Conservation (phyloP, 305 asterid species). For the Solanum hybrid region DNA sequence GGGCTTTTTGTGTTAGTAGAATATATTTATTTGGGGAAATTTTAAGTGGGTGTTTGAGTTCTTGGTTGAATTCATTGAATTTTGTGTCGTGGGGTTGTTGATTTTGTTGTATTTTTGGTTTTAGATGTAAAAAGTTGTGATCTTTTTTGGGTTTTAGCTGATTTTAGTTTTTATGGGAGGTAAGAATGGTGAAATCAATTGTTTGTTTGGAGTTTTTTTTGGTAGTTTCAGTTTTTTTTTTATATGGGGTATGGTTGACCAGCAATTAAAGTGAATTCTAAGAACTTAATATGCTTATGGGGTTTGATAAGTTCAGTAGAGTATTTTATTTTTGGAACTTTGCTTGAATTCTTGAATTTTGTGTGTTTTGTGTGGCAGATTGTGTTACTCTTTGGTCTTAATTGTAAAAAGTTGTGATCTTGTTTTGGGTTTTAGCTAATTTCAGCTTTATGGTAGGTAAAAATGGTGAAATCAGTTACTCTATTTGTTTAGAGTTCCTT, state of each 20-base stretch:
- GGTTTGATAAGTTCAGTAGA: constrained; percentile 11
- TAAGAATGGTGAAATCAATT: background rate
- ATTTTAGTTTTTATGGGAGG: background rate
- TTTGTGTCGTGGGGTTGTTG: background rate
- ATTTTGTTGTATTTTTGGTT: background rate
- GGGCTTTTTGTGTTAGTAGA: constrained; percentile 24
- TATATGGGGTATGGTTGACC: background rate
- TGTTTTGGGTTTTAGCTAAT: constrained; percentile 2
- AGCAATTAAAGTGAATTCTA: background rate
- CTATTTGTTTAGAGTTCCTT: background rate
- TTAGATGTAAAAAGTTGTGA: constrained; percentile 16
- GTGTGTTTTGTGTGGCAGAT: background rate
- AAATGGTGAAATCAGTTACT: background rate
- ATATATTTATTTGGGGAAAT: constrained; percentile 5
- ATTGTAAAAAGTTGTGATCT: constrained; percentile 15
- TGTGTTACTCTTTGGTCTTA: background rate
- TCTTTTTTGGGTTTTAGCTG: constrained; percentile 8
- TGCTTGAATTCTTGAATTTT: background rate
- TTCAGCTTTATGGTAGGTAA: background rate
- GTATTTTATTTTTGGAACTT: constrained; percentile 2
- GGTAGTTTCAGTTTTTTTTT: background rate
- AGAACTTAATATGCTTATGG: background rate
- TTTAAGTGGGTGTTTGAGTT: background rate
- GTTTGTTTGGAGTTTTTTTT: background rate
- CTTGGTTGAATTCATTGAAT: background rate